Evolutionary conservation across 2,329 filamentous ascomycete genomes (phyloP).

Genomic region (Aureobasidium uvarum): DNA sequence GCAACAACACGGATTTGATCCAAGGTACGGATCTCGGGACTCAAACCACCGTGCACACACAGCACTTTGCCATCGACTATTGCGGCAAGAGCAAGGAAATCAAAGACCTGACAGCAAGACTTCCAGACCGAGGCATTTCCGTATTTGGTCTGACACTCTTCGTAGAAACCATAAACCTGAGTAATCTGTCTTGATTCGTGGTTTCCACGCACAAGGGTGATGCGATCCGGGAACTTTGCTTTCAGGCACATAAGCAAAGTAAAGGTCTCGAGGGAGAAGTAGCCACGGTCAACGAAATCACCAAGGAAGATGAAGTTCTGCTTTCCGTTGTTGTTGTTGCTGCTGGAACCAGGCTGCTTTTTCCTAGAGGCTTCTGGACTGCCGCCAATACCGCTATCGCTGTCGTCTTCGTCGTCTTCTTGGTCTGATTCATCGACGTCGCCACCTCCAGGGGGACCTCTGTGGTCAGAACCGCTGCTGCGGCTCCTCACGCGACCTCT

Average conservation of each 20-base stretch:
- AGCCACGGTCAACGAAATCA: constrained; percentile 72
- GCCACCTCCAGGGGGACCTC: constrained; percentile 29
- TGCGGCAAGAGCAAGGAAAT: constrained; percentile 94
- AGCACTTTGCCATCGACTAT: constrained; percentile 99
- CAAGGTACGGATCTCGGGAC: constrained; percentile 91
- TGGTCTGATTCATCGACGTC: constrained; percentile 41
- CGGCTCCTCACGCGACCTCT: constrained; percentile 42
- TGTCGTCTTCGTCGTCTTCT: constrained; percentile 51
- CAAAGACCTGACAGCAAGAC: constrained; percentile 97
- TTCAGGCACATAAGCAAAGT: constrained; percentile 71
- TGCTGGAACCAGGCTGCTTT: constrained; percentile 34
- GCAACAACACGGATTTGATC: constrained; percentile 95
- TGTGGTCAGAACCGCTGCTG: constrained; percentile 35
- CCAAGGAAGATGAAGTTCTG: constrained; percentile 72
- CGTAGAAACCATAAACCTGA: constrained; percentile 99
- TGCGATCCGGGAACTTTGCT: constrained; percentile 77
- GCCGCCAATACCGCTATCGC: constrained; percentile 43
- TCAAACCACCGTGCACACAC: constrained; percentile 94
- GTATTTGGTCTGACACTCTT: constrained; percentile 98
- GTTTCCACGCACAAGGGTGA: constrained; percentile 97
- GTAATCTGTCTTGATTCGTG: constrained; percentile 99
- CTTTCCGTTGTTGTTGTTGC: constrained; percentile 55
- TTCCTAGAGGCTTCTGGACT: constrained; percentile 39
- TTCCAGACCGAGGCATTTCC: constrained; percentile 99
- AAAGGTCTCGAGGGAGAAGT: constrained; percentile 71